Evolutionary conservation across 371 early-diverging fungal species (phyloP).

Genomic region (Haplosporangium sp.): DNA sequence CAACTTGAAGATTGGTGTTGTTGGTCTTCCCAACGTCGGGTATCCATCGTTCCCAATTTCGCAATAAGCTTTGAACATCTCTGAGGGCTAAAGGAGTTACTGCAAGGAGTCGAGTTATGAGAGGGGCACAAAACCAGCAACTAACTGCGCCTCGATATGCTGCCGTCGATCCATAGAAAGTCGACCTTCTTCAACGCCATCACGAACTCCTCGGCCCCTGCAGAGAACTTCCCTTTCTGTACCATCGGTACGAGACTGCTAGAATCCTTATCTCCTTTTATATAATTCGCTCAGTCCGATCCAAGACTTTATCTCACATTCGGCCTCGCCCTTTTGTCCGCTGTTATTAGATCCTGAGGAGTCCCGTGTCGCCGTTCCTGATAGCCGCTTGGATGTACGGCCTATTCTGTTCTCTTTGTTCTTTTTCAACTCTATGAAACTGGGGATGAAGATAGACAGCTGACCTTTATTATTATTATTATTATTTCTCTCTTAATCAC

Average conservation of each 20-base stretch:
- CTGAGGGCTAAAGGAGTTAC: neutral
- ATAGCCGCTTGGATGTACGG: slow-evolving; percentile 76
- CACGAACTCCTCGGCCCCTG: slow-evolving; percentile 85
- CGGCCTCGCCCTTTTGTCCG: neutral
- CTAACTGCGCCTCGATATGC: slow-evolving; percentile 10
- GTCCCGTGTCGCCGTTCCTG: slow-evolving; percentile 85
- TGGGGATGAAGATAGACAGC: too few species aligned
- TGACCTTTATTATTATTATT: too few species aligned
- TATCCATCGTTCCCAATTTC: slow-evolving; percentile 25
- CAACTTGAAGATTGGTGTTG: slow-evolving; percentile 94
- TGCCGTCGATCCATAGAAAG: too few species aligned
- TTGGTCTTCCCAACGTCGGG: slow-evolving; percentile 98
- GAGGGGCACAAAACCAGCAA: too few species aligned
- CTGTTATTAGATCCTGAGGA: slow-evolving; percentile 80
- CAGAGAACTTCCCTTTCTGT: slow-evolving; percentile 83
- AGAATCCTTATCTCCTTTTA: neutral
- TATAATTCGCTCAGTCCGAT: neutral
- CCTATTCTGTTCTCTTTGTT: neutral
- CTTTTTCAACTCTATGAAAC: neutral
- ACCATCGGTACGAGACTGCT: slow-evolving; percentile 62
- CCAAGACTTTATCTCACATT: neutral
- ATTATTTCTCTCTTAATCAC: too few species aligned
- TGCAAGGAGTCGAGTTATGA: too few species aligned
- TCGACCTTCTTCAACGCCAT: slow-evolving; percentile 91
- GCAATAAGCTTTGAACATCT: neutral